These are phyloP conservation scores for Salvia rosmarinus DNA, from an alignment of 257 asterid genomes.

Conservation along the genomic window DNA sequence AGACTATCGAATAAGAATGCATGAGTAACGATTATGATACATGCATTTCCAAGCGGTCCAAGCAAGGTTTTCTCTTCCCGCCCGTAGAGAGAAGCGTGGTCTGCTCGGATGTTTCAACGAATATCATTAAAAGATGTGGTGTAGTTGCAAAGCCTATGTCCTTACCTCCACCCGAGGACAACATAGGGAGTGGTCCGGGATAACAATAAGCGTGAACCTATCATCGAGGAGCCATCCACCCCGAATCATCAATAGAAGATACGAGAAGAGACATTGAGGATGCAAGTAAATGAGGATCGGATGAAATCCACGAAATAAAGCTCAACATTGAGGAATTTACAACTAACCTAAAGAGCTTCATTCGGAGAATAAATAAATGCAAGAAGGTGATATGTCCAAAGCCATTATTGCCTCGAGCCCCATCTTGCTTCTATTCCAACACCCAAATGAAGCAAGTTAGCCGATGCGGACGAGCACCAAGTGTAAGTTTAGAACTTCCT, in stretches of 20 bases:
- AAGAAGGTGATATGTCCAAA: slow-evolving; percentile 66
- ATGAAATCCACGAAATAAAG: slow-evolving; percentile 83
- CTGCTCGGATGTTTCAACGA: slow-evolving; percentile 32
- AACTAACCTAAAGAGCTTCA: slow-evolving; percentile 58
- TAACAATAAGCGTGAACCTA: slow-evolving; percentile 59
- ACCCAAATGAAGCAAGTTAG: slow-evolving; percentile 78
- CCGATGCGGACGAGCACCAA: slow-evolving; percentile 93
- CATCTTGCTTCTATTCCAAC: slow-evolving; percentile 68
- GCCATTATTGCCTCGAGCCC: slow-evolving; percentile 70
- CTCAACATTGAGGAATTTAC: slow-evolving; percentile 75
- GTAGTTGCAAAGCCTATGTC: slow-evolving; percentile 41
- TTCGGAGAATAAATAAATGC: slow-evolving; percentile 53
- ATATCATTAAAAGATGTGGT: slow-evolving; percentile 40
- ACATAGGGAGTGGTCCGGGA: slow-evolving; percentile 38
- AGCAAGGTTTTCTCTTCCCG: slow-evolving; percentile 89
- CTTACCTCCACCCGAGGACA: slow-evolving; percentile 53
- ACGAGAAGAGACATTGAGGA: slow-evolving; percentile 82
- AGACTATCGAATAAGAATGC: slow-evolving; percentile 13
- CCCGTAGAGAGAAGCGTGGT: slow-evolving; percentile 55
- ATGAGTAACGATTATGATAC: not conserved
- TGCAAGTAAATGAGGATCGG: slow-evolving; percentile 68
- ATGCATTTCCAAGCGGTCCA: slow-evolving; percentile 42
- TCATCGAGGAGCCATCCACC: slow-evolving; percentile 75
- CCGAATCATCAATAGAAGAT: slow-evolving; percentile 69
- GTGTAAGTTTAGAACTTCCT: slow-evolving; percentile 59